Percentiles rank a stretch among this genome's conserved stretches.
These are phyloP conservation scores for Penicillium digitatum DNA, from an alignment of 2,329 filamentous ascomycete species.

Conservation along the genomic window DNA sequence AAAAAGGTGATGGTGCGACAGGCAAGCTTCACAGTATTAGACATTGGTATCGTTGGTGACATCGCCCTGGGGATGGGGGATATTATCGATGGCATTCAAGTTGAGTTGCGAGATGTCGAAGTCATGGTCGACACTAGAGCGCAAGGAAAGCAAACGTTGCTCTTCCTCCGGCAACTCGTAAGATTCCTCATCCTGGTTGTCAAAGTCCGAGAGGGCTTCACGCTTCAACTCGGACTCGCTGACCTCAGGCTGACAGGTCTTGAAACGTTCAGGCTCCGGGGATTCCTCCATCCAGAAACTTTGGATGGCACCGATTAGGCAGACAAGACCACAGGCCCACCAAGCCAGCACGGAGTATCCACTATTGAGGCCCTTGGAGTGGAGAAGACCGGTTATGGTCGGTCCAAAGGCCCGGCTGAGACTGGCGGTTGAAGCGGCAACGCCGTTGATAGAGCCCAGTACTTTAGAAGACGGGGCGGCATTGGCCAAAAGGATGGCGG, in stretches of 20 bases:
- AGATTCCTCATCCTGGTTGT: constrained; percentile 21
- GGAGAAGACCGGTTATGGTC: constrained; percentile 78
- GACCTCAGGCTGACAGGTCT: constrained; percentile 28
- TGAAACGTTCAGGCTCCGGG: constrained; percentile 41
- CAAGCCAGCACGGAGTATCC: constrained; percentile 87
- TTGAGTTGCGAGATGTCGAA: constrained; percentile 29
- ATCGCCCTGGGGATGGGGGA: constrained; percentile 10
- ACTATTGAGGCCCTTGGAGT: constrained; percentile 70
- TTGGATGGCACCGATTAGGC: constrained; percentile 68
- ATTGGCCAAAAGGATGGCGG: constrained; percentile 84
- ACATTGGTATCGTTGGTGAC: constrained; percentile 5
- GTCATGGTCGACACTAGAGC: constrained; percentile 35
- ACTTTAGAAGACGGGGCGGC: constrained; percentile 78
- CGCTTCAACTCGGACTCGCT: constrained; percentile 30
- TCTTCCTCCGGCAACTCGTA: constrained; percentile 31
- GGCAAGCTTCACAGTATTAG: constrained; percentile 2
- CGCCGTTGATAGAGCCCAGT: constrained; percentile 87
- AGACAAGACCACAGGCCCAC: constrained; percentile 83
- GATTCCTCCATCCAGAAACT: constrained; percentile 71
- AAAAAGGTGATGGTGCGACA: not conserved
- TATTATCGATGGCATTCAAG: constrained; percentile 16
- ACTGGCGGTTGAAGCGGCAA: constrained; percentile 86
- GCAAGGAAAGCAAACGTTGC: constrained; percentile 35
- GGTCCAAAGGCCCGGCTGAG: constrained; percentile 84
- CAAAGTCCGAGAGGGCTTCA: constrained; percentile 23